Conservation (phyloP, 257 asterid species). For the Solanum neorickii region DNA sequence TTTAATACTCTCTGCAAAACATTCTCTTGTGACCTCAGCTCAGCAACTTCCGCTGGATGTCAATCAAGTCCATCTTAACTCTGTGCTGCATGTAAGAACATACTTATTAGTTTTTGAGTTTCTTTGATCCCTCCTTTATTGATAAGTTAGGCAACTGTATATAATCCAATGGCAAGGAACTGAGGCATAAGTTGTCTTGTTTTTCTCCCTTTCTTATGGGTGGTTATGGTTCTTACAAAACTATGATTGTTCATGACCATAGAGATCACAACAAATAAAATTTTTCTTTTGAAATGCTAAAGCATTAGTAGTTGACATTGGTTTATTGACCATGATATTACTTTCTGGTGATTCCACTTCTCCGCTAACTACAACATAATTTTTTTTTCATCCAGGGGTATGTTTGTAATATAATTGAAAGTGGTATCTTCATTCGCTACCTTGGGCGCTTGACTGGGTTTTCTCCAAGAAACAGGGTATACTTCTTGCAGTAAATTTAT, state of each 20-base stretch:
- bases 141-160: background rate
- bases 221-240: background rate
- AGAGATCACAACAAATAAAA: background rate
- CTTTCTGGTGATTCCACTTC: background rate
- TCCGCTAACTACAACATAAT: background rate
- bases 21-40: slow-evolving; percentile 55
- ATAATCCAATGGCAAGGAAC: background rate
- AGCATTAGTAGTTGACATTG: background rate
- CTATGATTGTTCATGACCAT: background rate
- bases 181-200: background rate
- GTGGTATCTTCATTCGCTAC: slow-evolving; percentile 93
- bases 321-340: background rate
- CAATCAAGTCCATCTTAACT: slow-evolving; percentile 47
- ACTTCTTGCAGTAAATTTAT: background rate
- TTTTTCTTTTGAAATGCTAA: background rate
- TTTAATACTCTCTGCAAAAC: slow-evolving; percentile 68
- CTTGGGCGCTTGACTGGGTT: slow-evolving; percentile 93
- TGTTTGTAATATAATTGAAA: slow-evolving; percentile 78
- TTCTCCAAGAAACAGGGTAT: slow-evolving; percentile 91
- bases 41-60: slow-evolving; percentile 70
- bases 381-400: slow-evolving; percentile 62
- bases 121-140: background rate
- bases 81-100: slow-evolving; percentile 76
- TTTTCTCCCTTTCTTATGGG: background rate
- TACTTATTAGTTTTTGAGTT: background rate